Evolutionary conservation across 495 filamentous ascomycete genomes (phyloP).

Genomic region (Penicillium lagena): DNA sequence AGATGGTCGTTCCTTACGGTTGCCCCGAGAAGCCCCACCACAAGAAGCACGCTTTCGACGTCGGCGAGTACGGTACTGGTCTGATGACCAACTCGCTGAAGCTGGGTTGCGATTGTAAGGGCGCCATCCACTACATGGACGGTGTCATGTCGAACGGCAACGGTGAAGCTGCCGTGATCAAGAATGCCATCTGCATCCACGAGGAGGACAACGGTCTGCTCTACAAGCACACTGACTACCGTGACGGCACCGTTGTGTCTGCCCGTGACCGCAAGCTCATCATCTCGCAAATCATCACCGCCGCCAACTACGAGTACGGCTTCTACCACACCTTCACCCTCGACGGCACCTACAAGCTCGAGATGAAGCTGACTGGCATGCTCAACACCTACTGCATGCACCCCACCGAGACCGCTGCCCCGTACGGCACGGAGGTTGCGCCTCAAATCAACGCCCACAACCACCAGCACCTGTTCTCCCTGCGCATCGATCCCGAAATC

Average conservation of each 20-base stretch:
- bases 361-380: conserved; percentile 42
- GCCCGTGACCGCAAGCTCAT: conserved; percentile 66
- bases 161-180: conserved; percentile 53
- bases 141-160: conserved; percentile 46
- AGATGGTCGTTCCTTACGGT: conserved; percentile 77
- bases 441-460: conserved; percentile 42
- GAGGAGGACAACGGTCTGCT: conserved; percentile 68
- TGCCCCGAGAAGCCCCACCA: conserved; percentile 68
- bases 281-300: conserved; percentile 57
- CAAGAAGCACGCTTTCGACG: conserved; percentile 72
- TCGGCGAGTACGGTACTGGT: conserved; percentile 70
- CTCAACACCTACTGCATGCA: conserved; percentile 41
- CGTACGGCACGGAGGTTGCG: conserved; percentile 43
- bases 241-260: conserved; percentile 60
- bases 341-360: conserved; percentile 43
- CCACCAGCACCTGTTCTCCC: conserved; percentile 49
- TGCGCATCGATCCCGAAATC: conserved; percentile 49
- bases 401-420: conserved; percentile 35
- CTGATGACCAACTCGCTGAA: conserved; percentile 70
- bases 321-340: conserved; percentile 48
- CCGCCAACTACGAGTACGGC: conserved; percentile 60
- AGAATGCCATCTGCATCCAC: conserved; percentile 75
- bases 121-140: conserved; percentile 69
- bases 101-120: conserved; percentile 65
- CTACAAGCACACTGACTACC: conserved; percentile 81